Percentiles rank a stretch among this genome's conserved stretches.
These are phyloP conservation scores for Amniculicola lignicola DNA, from an alignment of 495 filamentous ascomycete genomes.

Conservation along the genomic window DNA sequence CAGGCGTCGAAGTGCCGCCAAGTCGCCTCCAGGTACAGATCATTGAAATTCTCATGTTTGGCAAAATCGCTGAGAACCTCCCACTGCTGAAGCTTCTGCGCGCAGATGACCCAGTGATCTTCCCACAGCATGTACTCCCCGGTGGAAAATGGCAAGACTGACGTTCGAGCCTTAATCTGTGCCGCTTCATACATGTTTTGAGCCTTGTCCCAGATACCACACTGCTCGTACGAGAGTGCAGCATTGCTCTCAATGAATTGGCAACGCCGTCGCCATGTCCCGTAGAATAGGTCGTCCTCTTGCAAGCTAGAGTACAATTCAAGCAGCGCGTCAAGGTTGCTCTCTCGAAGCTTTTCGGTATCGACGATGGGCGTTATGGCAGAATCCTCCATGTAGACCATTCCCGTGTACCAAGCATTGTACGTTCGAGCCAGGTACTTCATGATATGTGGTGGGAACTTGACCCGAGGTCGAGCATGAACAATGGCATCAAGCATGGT, in stretches of 20 bases:
- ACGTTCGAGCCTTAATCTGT: constrained; percentile 93
- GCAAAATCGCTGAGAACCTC: constrained; percentile 94
- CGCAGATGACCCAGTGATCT: constrained; percentile 97
- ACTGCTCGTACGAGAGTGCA: constrained; percentile 94
- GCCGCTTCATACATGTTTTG: constrained; percentile 94
- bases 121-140: constrained; percentile 99
- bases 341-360: constrained; percentile 77
- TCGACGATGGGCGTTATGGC: constrained; percentile 82
- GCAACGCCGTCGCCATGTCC: constrained; percentile 91
- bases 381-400: constrained; percentile 77
- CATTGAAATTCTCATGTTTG: constrained; percentile 98
- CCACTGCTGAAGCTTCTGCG: constrained; percentile 98
- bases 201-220: constrained; percentile 98
- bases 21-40: constrained; percentile 88
- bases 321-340: constrained; percentile 88
- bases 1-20: constrained; percentile 94
- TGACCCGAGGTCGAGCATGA: constrained; percentile 75
- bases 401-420: constrained; percentile 91
- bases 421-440: constrained; percentile 89
- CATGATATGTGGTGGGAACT: constrained; percentile 90
- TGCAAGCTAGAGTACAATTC: constrained; percentile 85
- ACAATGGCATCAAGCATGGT: constrained; percentile 82
- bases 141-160: constrained; percentile 88
- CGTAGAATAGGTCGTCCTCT: constrained; percentile 97
- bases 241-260: constrained; percentile 96